These are phyloP conservation scores for Penicillium verrucosum DNA, from an alignment of 2,329 filamentous ascomycete genomes.

Conservation along the genomic window DNA sequence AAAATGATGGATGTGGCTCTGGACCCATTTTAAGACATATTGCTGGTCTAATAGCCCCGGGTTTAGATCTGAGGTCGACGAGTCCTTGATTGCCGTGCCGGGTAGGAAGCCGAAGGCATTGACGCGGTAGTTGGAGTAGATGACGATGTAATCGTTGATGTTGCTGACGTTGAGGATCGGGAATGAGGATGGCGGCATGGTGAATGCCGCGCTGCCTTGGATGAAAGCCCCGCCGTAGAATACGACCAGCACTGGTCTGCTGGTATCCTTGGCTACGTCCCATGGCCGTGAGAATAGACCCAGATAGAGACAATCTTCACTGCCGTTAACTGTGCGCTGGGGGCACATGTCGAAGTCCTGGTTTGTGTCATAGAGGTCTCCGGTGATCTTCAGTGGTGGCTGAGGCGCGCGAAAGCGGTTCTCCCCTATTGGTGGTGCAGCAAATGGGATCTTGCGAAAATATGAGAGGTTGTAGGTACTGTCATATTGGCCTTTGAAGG, in stretches of 20 bases:
- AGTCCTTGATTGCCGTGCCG: slow-evolving; percentile 47
- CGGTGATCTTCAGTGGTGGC: slow-evolving; percentile 48
- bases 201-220: slow-evolving; percentile 54
- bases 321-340: slow-evolving; percentile 55
- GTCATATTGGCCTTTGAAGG: slow-evolving; percentile 54
- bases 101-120: slow-evolving; percentile 58
- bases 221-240: slow-evolving; percentile 64
- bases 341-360: slow-evolving; percentile 58
- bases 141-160: slow-evolving; percentile 51
- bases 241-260: slow-evolving; percentile 57
- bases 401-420: slow-evolving; percentile 62
- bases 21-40: slow-evolving; percentile 53
- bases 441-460: slow-evolving; percentile 61
- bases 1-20: slow-evolving; percentile 52
- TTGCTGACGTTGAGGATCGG: slow-evolving; percentile 56
- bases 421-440: slow-evolving; percentile 54
- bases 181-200: slow-evolving; percentile 55
- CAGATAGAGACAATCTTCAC: slow-evolving; percentile 62
- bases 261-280: slow-evolving; percentile 31
- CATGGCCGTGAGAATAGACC: slow-evolving; percentile 60
- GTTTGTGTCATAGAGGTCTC: slow-evolving; percentile 53
- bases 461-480: slow-evolving; percentile 56
- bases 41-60: slow-evolving; percentile 53
- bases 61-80: slow-evolving; percentile 50
- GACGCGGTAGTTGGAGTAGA: slow-evolving; percentile 55